Percentiles rank a stretch among this genome's conserved stretches.
phyloP scores from a whole-genome alignment of 169 alveolate genomes.

The Amoebophrya sp. region DNA sequence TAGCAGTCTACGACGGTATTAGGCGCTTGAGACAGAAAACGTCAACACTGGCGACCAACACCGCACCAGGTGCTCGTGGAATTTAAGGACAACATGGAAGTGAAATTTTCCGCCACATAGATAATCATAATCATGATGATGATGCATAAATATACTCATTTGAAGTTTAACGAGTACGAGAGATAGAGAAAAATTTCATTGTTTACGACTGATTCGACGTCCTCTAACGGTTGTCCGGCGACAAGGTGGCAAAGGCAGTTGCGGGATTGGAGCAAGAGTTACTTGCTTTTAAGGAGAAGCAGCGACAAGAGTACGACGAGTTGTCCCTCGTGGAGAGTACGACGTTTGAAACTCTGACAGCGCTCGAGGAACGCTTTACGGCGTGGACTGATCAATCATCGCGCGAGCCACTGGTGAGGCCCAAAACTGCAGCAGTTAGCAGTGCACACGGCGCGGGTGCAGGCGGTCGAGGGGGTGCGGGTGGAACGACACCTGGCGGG shows the following conservation, averaged over 20 bases:
- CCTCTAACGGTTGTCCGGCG: neutral
- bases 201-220: too few relatives aligned
- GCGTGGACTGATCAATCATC: neutral
- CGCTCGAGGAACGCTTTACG: neutral
- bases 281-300: neutral
- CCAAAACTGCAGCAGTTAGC: too few relatives aligned
- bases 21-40: neutral
- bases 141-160: too few relatives aligned
- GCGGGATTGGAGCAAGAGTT: neutral
- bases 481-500: too few relatives aligned
- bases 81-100: neutral
- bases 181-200: too few relatives aligned
- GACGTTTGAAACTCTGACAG: neutral
- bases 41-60: neutral
- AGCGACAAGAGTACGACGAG: neutral
- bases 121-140: too few relatives aligned
- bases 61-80: neutral
- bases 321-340: neutral
- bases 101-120: too few relatives aligned
- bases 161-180: too few relatives aligned
- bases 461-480: too few relatives aligned
- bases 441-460: too few relatives aligned
- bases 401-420: neutral
- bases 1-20: neutral
- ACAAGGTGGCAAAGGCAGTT: neutral